Evolutionary conservation across 2,329 filamentous ascomycete genomes (phyloP).

Genomic region (Sclerotinia sclerotiorum): DNA sequence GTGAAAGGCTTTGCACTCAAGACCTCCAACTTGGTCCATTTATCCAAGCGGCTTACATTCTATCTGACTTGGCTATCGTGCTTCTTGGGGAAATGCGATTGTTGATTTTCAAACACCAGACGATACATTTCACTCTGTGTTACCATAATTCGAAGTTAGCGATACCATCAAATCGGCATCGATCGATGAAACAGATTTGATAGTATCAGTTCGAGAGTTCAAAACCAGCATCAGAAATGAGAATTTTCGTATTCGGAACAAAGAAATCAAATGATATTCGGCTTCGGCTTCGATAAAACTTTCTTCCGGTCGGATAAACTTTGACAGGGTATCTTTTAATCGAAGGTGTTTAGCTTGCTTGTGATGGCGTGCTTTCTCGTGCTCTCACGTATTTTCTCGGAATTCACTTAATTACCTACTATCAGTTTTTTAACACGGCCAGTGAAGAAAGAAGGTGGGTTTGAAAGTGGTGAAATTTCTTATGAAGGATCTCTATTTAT

Average conservation of each 20-base stretch:
- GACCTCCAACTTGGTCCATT: background rate
- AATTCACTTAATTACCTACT: constrained; percentile 8
- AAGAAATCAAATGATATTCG: background rate
- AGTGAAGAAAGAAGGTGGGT: constrained; percentile 7
- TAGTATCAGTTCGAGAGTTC: background rate
- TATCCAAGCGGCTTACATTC: background rate
- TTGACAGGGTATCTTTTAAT: background rate
- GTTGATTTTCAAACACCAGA: too few relatives aligned
- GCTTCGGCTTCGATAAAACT: background rate
- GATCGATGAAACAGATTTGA: background rate
- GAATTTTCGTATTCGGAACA: background rate
- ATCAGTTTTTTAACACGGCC: background rate
- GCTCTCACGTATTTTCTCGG: background rate
- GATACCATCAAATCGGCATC: background rate
- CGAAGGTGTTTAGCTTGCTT: constrained; percentile 4
- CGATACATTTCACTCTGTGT: too few relatives aligned
- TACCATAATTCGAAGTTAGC: background rate
- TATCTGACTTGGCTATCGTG: background rate
- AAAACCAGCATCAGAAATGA: background rate
- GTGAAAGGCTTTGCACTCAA: background rate
- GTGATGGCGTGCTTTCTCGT: constrained; percentile 21
- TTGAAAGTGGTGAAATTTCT: background rate
- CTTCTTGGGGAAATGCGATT: background rate
- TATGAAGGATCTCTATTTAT: background rate
- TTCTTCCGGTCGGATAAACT: background rate